Base-by-base conservation (phyloP, 352 stramenopile genomes). In the Phytophthora sp. region DNA sequence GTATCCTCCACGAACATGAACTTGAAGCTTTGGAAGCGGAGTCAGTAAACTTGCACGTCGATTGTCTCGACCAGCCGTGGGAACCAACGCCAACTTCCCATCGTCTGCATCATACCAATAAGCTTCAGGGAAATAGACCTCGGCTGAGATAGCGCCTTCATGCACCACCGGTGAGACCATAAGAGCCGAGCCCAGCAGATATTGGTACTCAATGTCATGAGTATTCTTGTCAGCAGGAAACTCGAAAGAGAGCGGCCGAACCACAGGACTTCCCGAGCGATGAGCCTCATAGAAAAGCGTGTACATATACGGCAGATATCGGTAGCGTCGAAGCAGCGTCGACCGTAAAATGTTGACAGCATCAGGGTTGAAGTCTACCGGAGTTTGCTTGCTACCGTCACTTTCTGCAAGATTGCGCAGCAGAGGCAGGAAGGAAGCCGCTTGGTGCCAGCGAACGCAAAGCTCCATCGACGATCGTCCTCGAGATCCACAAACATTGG, bases 261-360 rank as follows among this genome's bases (percentile, higher is more conserved):
- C 73, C 9, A 94, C 80, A 0, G 80, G 69, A 15, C 39, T 67
- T 0, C 89, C 89, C 3, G 63, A 47, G 0, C 41, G 44, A 51
- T 90, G 71, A 0, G 89, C 84, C 23, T 73, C 57, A 57, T 80
- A 94, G 23, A 96, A 84, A 39, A 90, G 76, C 21, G 90, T 92
- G 63, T 96, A 96, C 69, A 95, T 76, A 66, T 93, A 95, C n/a
- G 90, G 88, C 29, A 96, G 55, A 24, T 92, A 82, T 1, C 67
- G 61, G 51, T 95, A 96, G 1, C 90, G 84, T 12, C 65, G 73
- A 24, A 90, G 41, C 44, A 96, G 49, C 18, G 77, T 84, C 4
- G 80, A 69, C 1, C 88, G 76, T 16, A 93, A 62, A 33, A 89
- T 84, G 45, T 94, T 91, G 9, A 86, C 53, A 0, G 83, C 69